These are phyloP conservation scores for Iris macrosiphon DNA, from an alignment of 106 monocot species.

Conservation along the genomic window DNA sequence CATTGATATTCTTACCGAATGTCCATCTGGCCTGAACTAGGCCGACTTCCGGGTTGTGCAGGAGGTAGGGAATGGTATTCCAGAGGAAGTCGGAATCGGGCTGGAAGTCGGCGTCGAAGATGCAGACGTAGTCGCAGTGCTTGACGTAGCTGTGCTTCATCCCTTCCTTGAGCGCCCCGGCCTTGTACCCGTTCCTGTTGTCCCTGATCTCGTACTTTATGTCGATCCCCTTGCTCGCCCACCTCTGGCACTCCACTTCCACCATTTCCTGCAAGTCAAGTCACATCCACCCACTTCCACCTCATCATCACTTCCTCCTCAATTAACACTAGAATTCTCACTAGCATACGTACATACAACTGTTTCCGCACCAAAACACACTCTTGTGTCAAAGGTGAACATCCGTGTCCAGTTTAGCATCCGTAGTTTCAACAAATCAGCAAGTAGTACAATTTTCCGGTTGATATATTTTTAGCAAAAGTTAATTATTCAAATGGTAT, in stretches of 20 bases:
- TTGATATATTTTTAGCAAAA: no score
- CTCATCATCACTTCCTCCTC: no score
- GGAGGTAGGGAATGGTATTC: conserved; percentile 38
- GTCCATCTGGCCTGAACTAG: conserved; percentile 54
- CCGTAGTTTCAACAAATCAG: no score
- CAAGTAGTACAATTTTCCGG: no score
- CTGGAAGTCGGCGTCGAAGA: conserved; percentile 61
- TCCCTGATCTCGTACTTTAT: conserved; percentile 46
- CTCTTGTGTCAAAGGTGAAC: no score
- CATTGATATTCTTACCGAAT: no score
- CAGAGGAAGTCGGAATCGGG: conserved; percentile 43
- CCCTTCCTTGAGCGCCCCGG: conserved; percentile 38
- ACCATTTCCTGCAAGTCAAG: conserved; percentile 41
- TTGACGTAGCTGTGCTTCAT: conserved; percentile 53
- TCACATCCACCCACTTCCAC: no score
- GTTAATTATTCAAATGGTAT: no score
- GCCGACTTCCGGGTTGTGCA: conserved; percentile 34
- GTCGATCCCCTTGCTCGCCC: conserved; percentile 42
- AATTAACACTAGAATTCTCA: no score
- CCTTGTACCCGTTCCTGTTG: conserved; percentile 48
- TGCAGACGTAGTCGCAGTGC: conserved; percentile 33
- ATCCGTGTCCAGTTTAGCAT: no score
- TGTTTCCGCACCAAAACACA: no score
- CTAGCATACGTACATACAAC: no score
- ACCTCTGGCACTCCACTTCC: conserved; percentile 27